phyloP scores from a whole-genome alignment of 2,329 filamentous ascomycete species.

The Clarireedia paspali region DNA sequence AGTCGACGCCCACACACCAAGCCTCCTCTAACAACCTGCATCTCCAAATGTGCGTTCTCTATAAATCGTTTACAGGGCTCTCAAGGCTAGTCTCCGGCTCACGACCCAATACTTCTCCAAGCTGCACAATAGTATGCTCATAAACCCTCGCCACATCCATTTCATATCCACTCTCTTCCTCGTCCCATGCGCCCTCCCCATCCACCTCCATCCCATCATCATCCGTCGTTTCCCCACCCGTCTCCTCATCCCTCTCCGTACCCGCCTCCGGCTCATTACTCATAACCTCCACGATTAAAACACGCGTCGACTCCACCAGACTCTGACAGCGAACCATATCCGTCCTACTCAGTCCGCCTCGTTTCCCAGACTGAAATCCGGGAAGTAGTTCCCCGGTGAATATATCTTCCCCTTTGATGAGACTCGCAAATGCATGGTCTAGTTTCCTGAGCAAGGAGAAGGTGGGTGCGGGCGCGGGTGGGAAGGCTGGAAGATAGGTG shows the following conservation, averaged over 20 bases:
- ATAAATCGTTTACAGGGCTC: too few species aligned
- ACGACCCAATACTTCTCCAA: constrained; percentile 58
- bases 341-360: constrained; percentile 59
- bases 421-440: constrained; percentile 73
- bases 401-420: constrained; percentile 61
- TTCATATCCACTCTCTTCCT: constrained; percentile 48
- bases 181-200: constrained; percentile 26
- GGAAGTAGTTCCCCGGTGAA: constrained; percentile 58
- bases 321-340: constrained; percentile 86
- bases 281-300: constrained; percentile 63
- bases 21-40: too few species aligned
- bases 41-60: too few species aligned
- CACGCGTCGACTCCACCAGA: constrained; percentile 67
- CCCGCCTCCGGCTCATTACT: constrained; percentile 41
- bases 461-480: constrained; percentile 56
- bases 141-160: constrained; percentile 72
- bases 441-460: constrained; percentile 70
- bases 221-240: neutral
- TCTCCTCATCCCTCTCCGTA: neutral
- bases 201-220: constrained; percentile 29
- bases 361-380: constrained; percentile 56
- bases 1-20: too few species aligned
- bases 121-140: constrained; percentile 66
- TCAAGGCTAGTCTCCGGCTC: neutral
- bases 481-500: constrained; percentile 66